Base-by-base conservation (phyloP, 331 rosid species). In the Phaseolus coccineus region DNA sequence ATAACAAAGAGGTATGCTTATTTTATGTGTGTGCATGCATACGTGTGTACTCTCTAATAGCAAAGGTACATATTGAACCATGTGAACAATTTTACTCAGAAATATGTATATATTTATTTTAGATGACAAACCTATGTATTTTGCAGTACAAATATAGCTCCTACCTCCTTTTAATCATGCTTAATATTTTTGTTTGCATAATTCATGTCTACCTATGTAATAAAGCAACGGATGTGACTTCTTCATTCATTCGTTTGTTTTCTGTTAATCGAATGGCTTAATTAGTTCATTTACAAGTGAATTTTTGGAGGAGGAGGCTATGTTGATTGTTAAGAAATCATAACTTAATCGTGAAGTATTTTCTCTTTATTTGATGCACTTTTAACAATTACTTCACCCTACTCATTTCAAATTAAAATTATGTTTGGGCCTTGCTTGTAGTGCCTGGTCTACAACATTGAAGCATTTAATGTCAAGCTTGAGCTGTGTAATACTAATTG, bases 1-100 rank as follows among this genome's bases (percentile, higher is more conserved):
- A 86, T 58, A 82, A 91, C 87, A 90, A 82, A 84, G 94, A 91
- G 94, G 99, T 93, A 82, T 50, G 87, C 57, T 81, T 81, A 66
- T 31, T 79, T 31, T 62, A 9, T 70, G 10, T 2, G 0, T 71
- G 16, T 56, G 62, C 37, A 3, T 11, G 15, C 35, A 28, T 6
- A 25, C 16, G 2, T 35, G 51, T 74, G 1, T 27, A 7, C 8
- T 66, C 31, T 39, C 6, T 16, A 5, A 67, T 16, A 30, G 28
- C 62, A 37, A 40, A 69, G 58, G 37, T 55, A 71, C 48, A 10
- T 14, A 10, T 44, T 44, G 48, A 44, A 40, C 24, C 12, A 19
- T 58, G 16, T 46, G 22, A 22, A 31, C 42, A 58, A 9, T 57
- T 30, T 58, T 79, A 69, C 70, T 57, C 28, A 46, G 48, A 22